These are phyloP conservation scores for Leccinum boreale DNA, from an alignment of 768 basidiomycete species.

Conservation along the genomic window DNA sequence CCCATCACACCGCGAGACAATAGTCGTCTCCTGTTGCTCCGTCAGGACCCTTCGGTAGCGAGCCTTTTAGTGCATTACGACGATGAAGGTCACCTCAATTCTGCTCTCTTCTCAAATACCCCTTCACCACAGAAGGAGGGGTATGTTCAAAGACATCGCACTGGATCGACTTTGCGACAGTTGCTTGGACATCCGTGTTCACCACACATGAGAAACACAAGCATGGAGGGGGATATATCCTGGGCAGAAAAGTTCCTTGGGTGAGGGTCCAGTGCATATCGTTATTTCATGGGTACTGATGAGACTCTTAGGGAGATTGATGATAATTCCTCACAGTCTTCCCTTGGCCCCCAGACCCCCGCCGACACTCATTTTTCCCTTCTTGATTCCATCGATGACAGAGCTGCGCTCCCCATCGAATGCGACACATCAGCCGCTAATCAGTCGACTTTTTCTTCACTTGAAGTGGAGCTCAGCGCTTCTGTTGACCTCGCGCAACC, in stretches of 20 bases:
- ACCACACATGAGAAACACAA: constrained; percentile 29
- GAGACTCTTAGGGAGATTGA: constrained; percentile 41
- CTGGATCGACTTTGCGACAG: constrained; percentile 72
- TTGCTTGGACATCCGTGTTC: constrained; percentile 55
- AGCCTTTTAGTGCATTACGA: constrained; percentile 74
- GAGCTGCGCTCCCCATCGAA: constrained; percentile 43
- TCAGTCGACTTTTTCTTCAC: constrained; percentile 55
- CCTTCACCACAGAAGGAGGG: constrained; percentile 36
- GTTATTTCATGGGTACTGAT: constrained; percentile 9
- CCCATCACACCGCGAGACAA: constrained; percentile 44
- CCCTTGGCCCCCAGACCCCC: constrained; percentile 56
- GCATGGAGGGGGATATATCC: constrained; percentile 71
- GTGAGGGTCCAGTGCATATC: constrained; percentile 36
- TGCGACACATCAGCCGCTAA: constrained; percentile 40
- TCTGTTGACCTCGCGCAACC: constrained; percentile 37
- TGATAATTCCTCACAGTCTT: constrained; percentile 40
- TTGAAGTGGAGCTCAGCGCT: constrained; percentile 71
- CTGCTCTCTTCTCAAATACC: constrained; percentile 63
- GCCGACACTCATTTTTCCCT: constrained; percentile 37
- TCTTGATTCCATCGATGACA: constrained; percentile 34
- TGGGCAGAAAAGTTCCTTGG: constrained; percentile 78
- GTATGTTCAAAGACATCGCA: constrained; percentile 53
- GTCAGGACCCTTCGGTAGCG: constrained; percentile 75
- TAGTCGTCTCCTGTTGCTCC: constrained; percentile 56
- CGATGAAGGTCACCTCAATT: constrained; percentile 61